Base-by-base conservation (phyloP, 2,329 filamentous ascomycete species). In the Fusarium paranaense region DNA sequence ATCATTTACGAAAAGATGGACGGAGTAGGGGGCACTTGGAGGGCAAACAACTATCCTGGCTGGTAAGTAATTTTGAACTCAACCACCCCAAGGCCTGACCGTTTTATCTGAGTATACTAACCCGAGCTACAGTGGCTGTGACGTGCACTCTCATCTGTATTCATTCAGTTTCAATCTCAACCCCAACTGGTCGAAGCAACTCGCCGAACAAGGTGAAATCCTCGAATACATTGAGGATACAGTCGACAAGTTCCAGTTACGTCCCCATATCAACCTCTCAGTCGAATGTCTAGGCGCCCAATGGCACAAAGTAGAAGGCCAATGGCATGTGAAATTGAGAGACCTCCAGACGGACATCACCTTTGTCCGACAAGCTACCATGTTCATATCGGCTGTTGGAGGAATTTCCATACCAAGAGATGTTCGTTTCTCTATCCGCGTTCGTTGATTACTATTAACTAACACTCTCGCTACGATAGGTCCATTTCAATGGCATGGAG, bases 1-100 rank as follows among this genome's bases (percentile, higher is more conserved):
- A 74, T 67, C 35, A 62, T 77, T n/a, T 75, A 72, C 40, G 75
- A 77, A 32, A 75, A 74, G 64, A 66, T 70, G 27, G 69, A 76
- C 27, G 73, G 73, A 16, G 62, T 73, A 5, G 75, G 75, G 4
- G 75, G 75, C 14, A 77, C 75, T 42, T 77, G 74, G 75, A 59
- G 69, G 30, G 52, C 65, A 18, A 75, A 77, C 47, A 64, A 63
- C 0, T 77, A 76, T 35, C 75, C 64, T 2, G 73, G 73, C 30
- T 73, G 33, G 33, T 16, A 35, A 35, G 33, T 35, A 35, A 35
- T 16, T 35, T 35, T 35, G 33, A 35, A 35, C 33, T 35, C 33
- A 16, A 35, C 14, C 33, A 35, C 33, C 33, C 6, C 33, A 35
- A 35, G 33, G 33, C 33, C 33, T 35, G 33, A 35, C 6, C 6